A percentile compares a stretch with the other conserved stretches of the same genome.
Conservation (phyloP, 257 asterid genomes). For the Thymus quinquecostatus region DNA sequence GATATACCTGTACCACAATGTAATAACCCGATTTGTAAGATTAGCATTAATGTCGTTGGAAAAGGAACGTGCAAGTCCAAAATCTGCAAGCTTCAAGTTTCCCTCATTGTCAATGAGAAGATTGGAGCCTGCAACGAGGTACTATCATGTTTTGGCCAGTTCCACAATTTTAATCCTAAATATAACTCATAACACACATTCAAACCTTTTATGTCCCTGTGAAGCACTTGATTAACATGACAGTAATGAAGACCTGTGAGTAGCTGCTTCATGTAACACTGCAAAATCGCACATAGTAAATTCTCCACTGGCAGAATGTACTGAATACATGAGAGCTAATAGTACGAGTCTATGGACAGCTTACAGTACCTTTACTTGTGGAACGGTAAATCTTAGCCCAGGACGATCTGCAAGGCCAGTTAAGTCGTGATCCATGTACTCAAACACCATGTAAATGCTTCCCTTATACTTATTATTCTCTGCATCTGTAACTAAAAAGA, state of each 20-base stretch:
- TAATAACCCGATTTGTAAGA: constrained; percentile 89
- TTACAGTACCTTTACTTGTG: constrained; percentile 78
- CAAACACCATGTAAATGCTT: constrained; percentile 94
- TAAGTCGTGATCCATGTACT: constrained; percentile 93
- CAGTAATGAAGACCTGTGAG: constrained; percentile 96
- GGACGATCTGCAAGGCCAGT: constrained; percentile 97
- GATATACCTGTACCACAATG: constrained; percentile 80
- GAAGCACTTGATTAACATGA: constrained; percentile 92
- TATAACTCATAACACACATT: constrained; percentile 19
- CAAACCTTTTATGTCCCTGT: constrained; percentile 90
- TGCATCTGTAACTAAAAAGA: constrained; percentile 54
- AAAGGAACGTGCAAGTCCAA: constrained; percentile 82
- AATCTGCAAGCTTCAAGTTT: constrained; percentile 88
- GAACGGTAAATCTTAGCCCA: constrained; percentile 79
- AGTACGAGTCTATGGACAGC: constrained; percentile 1
- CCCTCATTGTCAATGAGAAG: constrained; percentile 86
- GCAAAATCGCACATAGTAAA: constrained; percentile 28
- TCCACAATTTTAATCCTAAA: constrained; percentile 22
- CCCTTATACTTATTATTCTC: constrained; percentile 73
- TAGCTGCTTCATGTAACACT: constrained; percentile 93
- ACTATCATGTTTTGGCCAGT: constrained; percentile 14
- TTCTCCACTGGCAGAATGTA: constrained; percentile 21
- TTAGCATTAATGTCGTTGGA: constrained; percentile 81
- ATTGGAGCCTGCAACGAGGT: constrained; percentile 68
- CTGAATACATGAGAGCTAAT: constrained; percentile 7